Percentiles rank a stretch among this genome's conserved stretches.
Evolutionary conservation across 139 green algal genomes (phyloP).

Genomic region (Pleodorina starrii): DNA sequence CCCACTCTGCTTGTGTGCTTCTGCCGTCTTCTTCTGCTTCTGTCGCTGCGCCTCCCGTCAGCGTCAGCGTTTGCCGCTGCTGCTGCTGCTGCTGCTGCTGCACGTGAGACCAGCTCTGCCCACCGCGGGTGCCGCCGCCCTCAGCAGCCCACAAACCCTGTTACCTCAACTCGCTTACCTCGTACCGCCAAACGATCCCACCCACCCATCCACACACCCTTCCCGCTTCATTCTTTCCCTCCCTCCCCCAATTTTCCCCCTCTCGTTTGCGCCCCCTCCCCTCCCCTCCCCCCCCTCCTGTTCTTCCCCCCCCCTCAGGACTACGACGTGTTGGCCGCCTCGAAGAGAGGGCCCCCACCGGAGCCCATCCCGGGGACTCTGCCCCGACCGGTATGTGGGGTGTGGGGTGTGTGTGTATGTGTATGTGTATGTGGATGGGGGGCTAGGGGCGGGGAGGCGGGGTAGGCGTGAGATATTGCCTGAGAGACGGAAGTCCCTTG

Average conservation of each 20-base stretch:
- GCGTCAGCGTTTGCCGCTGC: no score
- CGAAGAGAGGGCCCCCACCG: not conserved
- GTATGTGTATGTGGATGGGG: not conserved
- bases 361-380: constrained; percentile 19
- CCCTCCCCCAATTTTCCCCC: not conserved
- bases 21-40: not conserved
- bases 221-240: not conserved
- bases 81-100: no score
- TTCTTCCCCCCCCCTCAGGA: not conserved
- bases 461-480: no score
- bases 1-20: not conserved
- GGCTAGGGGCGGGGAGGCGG: no score
- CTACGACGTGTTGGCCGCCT: not conserved
- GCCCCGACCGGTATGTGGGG: no score
- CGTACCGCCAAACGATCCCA: no score
- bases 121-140: no score
- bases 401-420: not conserved
- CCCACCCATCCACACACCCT: not conserved
- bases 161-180: no score
- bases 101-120: no score
- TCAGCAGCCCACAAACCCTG: no score
- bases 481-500: no score
- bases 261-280: not conserved
- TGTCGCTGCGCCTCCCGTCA: no score
- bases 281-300: not conserved